Base-by-base conservation (phyloP, 1,284 basidiomycete species). In the Sporisorium graminicola region DNA sequence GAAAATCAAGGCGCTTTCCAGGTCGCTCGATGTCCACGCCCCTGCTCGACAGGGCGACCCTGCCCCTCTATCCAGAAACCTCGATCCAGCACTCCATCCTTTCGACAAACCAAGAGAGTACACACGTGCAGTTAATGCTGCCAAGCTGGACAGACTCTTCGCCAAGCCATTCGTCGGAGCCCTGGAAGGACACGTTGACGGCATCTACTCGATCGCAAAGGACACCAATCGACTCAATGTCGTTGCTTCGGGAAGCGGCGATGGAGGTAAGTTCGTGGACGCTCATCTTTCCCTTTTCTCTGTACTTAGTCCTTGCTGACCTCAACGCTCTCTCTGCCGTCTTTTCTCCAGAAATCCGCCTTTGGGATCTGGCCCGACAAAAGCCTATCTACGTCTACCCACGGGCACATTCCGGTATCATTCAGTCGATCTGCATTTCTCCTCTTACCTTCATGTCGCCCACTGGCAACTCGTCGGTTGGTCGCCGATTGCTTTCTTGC, bases 81-180 rank as follows among this genome's bases (percentile, higher is more conserved):
- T 99, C 46, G 92, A 98, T 82, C 95, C 96, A 0, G 88, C 94
- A 22, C 90, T 95, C 86, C 96, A 99, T 84, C 97, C 96, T 0
- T 98, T 99, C 86, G 89, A 94, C 4, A 91, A 93, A 50, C 92
- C 94, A 14, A 88, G 97, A 69, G 96, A 99, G 87, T 94, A 97
- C 57, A 95, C 92, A 22, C 91, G 97, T 65, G 97, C 97, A 2
- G 86, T 99, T 53, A 97, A 95, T 69, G 96, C 96, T 0, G 93
- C 92, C 24, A 99, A 99, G 88, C 92, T 99, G 88, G 95, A 98
- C 66, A 89, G 94, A 58, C 94, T 99, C 88, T 98, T 98, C 85
- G 92, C 96, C 27, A 98, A 97, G 85, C 97, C 97, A 0, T 99
- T 99, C 80, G 89, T 99, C 9, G 94, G 90, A 31, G 90, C 91